Base-by-base conservation (phyloP, 2,329 filamentous ascomycete species). In the Chaetomium olivaceum region DNA sequence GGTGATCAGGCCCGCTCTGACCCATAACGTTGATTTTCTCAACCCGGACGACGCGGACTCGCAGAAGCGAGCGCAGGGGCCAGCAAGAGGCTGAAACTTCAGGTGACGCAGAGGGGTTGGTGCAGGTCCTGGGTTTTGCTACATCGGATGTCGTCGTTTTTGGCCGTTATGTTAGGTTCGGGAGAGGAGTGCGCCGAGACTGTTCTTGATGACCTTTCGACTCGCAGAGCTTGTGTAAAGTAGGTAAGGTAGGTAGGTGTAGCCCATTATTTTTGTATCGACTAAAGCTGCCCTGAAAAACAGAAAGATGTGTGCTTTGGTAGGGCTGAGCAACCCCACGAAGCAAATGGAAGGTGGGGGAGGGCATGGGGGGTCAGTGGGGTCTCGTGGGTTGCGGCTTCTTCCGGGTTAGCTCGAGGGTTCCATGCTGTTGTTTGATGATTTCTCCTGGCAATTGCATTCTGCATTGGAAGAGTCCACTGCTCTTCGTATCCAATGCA, bases 1-100 rank as follows among this genome's bases (percentile, higher is more conserved):
- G 61, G 62, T 66, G 67, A 69, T 71, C 67, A 71, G 58, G 66
- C 69, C 63, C 68, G 69, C 70, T 70, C 61, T 68, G 69, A 71
- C 70, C 69, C n/a, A 12, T 23, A 9, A 36, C 29, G 58, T 27
- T 29, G 36, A 29, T 25, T 43, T 55, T 16, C 14, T 4, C 57
- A 21, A 8, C 57, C 27, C 29, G 29, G 21, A 31, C 51, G 19
- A 51, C 43, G 23, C 51, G 8, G 27, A 48, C 11, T 27, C 54
- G 5, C 39, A 43, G 39, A 36, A 64, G 69, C 56, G 65, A 59
- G 65, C 39, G 70, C 29, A 67, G 66, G 70, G 67, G 60, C 61
- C 63, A 67, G 61, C 58, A 58, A 59, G 58, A 67, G 59, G 63
- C 67, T 71, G 68, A 71, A 71, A 71, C 69, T 57, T 19, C 43